These are phyloP conservation scores for Apiospora pterosperma DNA, from an alignment of 2,329 filamentous ascomycete genomes.

Conservation along the genomic window DNA sequence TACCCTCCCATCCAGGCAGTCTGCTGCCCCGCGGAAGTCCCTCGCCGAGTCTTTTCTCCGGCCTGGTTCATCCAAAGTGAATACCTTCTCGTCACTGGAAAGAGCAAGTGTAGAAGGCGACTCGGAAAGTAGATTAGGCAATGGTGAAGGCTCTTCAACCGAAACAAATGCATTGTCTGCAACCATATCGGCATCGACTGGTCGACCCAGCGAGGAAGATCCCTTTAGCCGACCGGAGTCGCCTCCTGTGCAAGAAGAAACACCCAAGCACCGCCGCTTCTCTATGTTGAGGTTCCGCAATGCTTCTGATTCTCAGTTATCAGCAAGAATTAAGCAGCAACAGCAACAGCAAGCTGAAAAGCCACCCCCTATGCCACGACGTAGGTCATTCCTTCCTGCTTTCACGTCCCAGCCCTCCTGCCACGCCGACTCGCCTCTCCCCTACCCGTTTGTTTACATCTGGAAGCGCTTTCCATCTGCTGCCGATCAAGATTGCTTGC, in stretches of 20 bases:
- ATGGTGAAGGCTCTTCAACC: slow-evolving; percentile 18
- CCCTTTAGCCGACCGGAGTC: slow-evolving; percentile 38
- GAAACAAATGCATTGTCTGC: slow-evolving; percentile 13
- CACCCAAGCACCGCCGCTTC: slow-evolving; percentile 57
- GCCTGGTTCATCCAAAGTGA: slow-evolving; percentile 10
- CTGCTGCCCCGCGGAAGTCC: slow-evolving; percentile 14
- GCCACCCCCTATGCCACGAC: slow-evolving; percentile 55
- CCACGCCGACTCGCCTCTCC: background rate
- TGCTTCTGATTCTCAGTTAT: slow-evolving; percentile 88
- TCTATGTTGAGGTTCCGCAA: slow-evolving; percentile 81
- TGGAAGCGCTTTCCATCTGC: background rate
- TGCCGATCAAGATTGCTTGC: slow-evolving; percentile 7
- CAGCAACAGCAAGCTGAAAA: slow-evolving; percentile 58
- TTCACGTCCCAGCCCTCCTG: background rate
- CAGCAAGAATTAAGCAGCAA: slow-evolving; percentile 56
- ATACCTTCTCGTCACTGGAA: slow-evolving; percentile 6
- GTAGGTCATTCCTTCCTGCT: slow-evolving; percentile 35
- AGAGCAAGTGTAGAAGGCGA: slow-evolving; percentile 7
- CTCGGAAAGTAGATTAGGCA: slow-evolving; percentile 8
- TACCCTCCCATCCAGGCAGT: slow-evolving; percentile 10
- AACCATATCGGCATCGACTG: slow-evolving; percentile 13
- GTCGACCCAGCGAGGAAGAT: slow-evolving; percentile 21
- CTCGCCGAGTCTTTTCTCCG: slow-evolving; percentile 16
- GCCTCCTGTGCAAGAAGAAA: slow-evolving; percentile 53
- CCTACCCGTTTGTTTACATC: slow-evolving; percentile 6